Evolutionary conservation across 805 yeast genomes (phyloP).

Genomic region (Metschnikowia dekortorum): DNA sequence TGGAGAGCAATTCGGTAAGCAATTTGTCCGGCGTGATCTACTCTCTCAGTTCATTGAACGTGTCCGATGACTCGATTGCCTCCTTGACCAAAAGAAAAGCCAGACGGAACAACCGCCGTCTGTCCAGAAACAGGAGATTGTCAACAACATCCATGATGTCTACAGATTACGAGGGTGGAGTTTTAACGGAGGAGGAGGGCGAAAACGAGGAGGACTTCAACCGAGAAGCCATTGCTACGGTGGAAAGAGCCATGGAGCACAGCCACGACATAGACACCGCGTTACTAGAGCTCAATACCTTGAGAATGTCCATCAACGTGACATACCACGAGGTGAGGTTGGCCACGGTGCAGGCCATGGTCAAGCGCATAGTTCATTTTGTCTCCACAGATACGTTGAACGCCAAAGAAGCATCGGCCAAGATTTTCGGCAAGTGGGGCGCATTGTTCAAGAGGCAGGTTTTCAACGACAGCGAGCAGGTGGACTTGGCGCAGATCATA

Average conservation of each 20-base stretch:
- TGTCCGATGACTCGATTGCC: constrained; percentile 57
- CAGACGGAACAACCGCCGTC: constrained; percentile 29
- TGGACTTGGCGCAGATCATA: constrained; percentile 57
- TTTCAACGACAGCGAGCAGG: constrained; percentile 72
- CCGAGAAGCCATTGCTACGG: constrained; percentile 89
- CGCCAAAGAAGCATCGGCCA: constrained; percentile 69
- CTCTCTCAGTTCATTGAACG: constrained; percentile 43
- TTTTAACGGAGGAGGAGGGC: constrained; percentile 28
- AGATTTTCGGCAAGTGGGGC: constrained; percentile 80
- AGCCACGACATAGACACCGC: constrained; percentile 95
- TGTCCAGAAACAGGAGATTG: constrained; percentile 27
- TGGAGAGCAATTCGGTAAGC: constrained; percentile 31
- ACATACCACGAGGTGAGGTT: constrained; percentile 86
- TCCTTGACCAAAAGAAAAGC: constrained; percentile 46
- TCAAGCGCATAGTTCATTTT: constrained; percentile 66
- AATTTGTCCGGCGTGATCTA: constrained; percentile 43
- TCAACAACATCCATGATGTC: constrained; percentile 34
- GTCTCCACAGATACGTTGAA: constrained; percentile 73
- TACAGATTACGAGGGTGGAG: constrained; percentile 45
- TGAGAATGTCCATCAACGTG: constrained; percentile 97
- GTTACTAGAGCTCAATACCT: constrained; percentile 82
- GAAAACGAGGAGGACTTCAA: constrained; percentile 66
- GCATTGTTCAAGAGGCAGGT: constrained; percentile 79
- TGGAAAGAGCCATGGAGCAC: constrained; percentile 85
- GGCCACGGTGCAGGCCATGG: constrained; percentile 72